Evolutionary conservation across 345 rosid species (phyloP).

Genomic region (Ceriops decandra): DNA sequence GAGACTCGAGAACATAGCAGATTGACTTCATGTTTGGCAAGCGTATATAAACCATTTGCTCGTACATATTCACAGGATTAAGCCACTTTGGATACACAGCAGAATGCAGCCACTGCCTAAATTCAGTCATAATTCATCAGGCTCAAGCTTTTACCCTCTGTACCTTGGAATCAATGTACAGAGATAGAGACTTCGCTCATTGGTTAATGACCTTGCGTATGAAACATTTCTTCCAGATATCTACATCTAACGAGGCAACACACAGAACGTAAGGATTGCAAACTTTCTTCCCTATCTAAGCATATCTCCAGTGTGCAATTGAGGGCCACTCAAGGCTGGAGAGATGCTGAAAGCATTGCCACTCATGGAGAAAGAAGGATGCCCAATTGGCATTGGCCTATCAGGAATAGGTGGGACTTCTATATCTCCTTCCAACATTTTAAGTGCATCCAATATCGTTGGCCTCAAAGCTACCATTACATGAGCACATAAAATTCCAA

Average conservation of each 20-base stretch:
- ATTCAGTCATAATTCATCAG: background rate
- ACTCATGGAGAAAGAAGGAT: conserved; percentile 35
- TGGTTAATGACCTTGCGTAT: background rate
- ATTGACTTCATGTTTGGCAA: no score
- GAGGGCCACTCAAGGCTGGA: conserved; percentile 48
- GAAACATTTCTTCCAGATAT: background rate
- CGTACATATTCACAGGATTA: background rate
- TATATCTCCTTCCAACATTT: conserved; percentile 87
- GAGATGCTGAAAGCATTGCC: conserved; percentile 47
- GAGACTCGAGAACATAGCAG: no score
- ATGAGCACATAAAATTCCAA: conserved; percentile 86
- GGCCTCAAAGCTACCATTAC: conserved; percentile 93
- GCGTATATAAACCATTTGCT: no score
- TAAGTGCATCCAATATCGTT: conserved; percentile 70
- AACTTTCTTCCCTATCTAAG: conserved; percentile 34
- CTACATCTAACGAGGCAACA: background rate
- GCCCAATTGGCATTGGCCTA: conserved; percentile 65
- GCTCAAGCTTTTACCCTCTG: background rate
- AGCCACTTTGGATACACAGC: background rate
- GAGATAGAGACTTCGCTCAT: background rate
- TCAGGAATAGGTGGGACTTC: conserved; percentile 80
- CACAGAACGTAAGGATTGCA: background rate
- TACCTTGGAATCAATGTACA: background rate
- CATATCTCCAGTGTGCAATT: conserved; percentile 42
- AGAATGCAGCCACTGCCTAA: background rate